Conservation (phyloP, 495 filamentous ascomycete species). For the Penicillium taxi region DNA sequence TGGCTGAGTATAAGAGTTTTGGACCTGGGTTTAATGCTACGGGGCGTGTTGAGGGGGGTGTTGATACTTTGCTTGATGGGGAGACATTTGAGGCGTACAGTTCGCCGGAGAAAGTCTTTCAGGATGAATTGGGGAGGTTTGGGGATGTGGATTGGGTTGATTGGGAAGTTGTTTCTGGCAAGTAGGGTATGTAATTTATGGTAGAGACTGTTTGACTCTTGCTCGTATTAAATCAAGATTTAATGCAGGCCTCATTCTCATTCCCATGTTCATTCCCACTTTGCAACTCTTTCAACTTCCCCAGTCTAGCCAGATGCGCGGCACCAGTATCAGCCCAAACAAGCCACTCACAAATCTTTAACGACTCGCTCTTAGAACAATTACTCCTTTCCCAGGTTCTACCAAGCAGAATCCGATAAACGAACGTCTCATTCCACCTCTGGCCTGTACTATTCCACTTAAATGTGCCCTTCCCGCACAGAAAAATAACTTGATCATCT, state of each 20-base stretch:
- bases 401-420: slow-evolving; percentile 46
- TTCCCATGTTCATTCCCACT: neutral
- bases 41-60: slow-evolving; percentile 31
- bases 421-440: slow-evolving; percentile 52
- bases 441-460: slow-evolving; percentile 43
- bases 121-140: slow-evolving; percentile 36
- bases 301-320: slow-evolving; percentile 49
- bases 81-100: slow-evolving; percentile 35
- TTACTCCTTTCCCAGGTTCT: slow-evolving; percentile 18
- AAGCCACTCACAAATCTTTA: slow-evolving; percentile 44
- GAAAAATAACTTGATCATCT: slow-evolving; percentile 42
- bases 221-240: too few relatives aligned
- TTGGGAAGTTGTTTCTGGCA: slow-evolving; percentile 15
- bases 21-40: slow-evolving; percentile 50
- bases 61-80: slow-evolving; percentile 36
- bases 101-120: slow-evolving; percentile 47
- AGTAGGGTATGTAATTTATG: neutral
- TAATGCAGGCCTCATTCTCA: too few relatives aligned
- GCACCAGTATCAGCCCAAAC: slow-evolving; percentile 62
- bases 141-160: slow-evolving; percentile 51
- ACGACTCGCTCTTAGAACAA: slow-evolving; percentile 5
- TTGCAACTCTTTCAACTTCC: slow-evolving; percentile 26
- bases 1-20: slow-evolving; percentile 47
- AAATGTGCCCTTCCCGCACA: slow-evolving; percentile 45
- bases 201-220: too few relatives aligned